Base-by-base conservation (phyloP, 345 rosid species). In the Lumnitzera littorea region DNA sequence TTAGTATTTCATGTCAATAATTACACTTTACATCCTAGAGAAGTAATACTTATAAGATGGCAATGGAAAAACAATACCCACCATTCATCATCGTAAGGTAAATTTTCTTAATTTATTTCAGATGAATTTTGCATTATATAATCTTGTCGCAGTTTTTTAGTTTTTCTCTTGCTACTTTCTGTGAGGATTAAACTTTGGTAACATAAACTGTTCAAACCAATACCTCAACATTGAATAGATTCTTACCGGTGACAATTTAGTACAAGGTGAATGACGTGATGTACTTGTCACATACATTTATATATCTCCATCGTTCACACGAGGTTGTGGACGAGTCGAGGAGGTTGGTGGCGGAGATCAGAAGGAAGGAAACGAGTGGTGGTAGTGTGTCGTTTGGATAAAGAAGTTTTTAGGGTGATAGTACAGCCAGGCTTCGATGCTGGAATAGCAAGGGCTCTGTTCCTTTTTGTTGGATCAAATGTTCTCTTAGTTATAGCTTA, bases 1-100 rank as follows among this genome's bases (percentile, higher is more conserved):
- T 61, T 89, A 48, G 88, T 67, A 24, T 92, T 70, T 50, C 82
- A 96, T n/a, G 98, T 89, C 24, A 96, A 92, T 63, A 89, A 76
- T 56, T 92, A 92, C 61, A 63, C 58, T 17, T 69, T 72, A 62
- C 81, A 69, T 41, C 80, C 85, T 13, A 63, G 69, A 5, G 82
- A 92, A 54, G 70, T 92, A 55, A 15, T 74, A 69, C 94, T 92
- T 43, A 92, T 89, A 96, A 20, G 98, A 89, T 66, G 78, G 63
- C 51, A 61, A 76, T 2, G 98, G 98, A 1, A 84, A 77, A 63
- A 68, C 94, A n/a, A 54, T 92, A 70, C 67, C 87, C 67, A 76
- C 88, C 20, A 58, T 87, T 74, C 82, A 63, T 23, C 91, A 85
- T 24, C 70, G 74, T 43, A 89, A 89, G 92, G 98, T 91, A 83